Conservation (phyloP, 805 yeast species). For the Brettanomyces custersianus region DNA sequence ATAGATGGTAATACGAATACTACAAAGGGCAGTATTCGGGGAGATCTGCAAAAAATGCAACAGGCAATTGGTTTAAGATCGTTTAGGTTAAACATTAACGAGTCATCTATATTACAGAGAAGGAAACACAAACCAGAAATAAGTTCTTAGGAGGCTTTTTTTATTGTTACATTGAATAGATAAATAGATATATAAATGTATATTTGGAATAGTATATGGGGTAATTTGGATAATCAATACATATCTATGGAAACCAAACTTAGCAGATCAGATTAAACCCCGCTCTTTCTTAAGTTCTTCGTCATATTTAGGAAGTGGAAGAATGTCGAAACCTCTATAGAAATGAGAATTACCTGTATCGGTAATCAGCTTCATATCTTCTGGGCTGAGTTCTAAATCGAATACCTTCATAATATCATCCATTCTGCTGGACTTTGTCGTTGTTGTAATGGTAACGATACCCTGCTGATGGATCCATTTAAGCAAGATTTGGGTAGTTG, state of each 20-base stretch:
- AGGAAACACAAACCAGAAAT: background rate
- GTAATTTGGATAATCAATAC: background rate
- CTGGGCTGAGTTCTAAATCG: slow-evolving; percentile 24
- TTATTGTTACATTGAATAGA: no score
- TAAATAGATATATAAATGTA: background rate
- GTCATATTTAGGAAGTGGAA: slow-evolving; percentile 12
- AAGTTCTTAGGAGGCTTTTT: no score
- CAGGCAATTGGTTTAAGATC: slow-evolving; percentile 10
- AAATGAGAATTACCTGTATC: slow-evolving; percentile 18
- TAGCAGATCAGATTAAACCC: slow-evolving; percentile 2
- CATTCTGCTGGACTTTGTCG: slow-evolving; percentile 33
- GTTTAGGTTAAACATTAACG: slow-evolving; percentile 39
- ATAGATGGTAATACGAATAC: slow-evolving; percentile 1
- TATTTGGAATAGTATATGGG: background rate
- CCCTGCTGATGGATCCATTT: slow-evolving; percentile 36
- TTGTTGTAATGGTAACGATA: slow-evolving; percentile 38
- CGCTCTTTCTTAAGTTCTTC: slow-evolving; percentile 13
- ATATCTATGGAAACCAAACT: no score
- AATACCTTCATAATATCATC: slow-evolving; percentile 27
- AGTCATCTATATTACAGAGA: slow-evolving; percentile 47
- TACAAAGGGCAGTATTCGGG: slow-evolving; percentile 1
- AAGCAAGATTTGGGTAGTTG: slow-evolving; percentile 33
- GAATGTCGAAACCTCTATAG: slow-evolving; percentile 16
- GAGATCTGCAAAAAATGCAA: background rate
- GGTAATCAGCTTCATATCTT: slow-evolving; percentile 22